These are phyloP conservation scores for Penicillium sp. DNA, from an alignment of 2,329 filamentous ascomycete species.

Conservation along the genomic window DNA sequence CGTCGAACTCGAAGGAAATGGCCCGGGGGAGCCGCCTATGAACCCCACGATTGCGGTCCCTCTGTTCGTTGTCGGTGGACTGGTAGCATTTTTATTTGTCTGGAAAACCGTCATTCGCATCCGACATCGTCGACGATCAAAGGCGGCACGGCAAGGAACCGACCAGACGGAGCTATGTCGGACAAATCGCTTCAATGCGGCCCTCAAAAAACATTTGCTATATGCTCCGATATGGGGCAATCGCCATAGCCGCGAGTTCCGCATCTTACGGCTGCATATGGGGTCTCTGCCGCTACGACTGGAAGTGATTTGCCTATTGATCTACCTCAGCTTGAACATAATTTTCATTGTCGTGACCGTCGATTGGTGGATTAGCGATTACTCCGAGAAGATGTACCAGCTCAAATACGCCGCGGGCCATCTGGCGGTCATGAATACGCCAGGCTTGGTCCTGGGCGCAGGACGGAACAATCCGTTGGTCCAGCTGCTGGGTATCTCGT, in stretches of 20 bases:
- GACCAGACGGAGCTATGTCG: slow-evolving; percentile 25
- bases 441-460: slow-evolving; percentile 81
- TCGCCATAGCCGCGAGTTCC: slow-evolving; percentile 71
- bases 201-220: slow-evolving; percentile 43
- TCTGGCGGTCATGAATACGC: slow-evolving; percentile 80
- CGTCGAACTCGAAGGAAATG: slow-evolving; percentile 31
- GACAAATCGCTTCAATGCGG: slow-evolving; percentile 17
- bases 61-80: slow-evolving; percentile 30
- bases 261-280: slow-evolving; percentile 64
- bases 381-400: slow-evolving; percentile 33
- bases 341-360: slow-evolving; percentile 60
- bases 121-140: slow-evolving; percentile 27
- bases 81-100: slow-evolving; percentile 26
- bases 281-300: slow-evolving; percentile 73
- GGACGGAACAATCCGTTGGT: slow-evolving; percentile 91
- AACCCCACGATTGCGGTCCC: slow-evolving; percentile 34
- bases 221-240: slow-evolving; percentile 67
- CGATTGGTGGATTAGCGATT: slow-evolving; percentile 33
- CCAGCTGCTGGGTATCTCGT: slow-evolving; percentile 73
- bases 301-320: slow-evolving; percentile 65
- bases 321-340: slow-evolving; percentile 68
- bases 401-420: slow-evolving; percentile 80
- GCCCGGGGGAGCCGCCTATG: slow-evolving; percentile 32
- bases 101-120: slow-evolving; percentile 26
- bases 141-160: slow-evolving; percentile 16